These are phyloP conservation scores for Rhodamnia rubescens DNA, from an alignment of 345 rosid species.

Conservation along the genomic window DNA sequence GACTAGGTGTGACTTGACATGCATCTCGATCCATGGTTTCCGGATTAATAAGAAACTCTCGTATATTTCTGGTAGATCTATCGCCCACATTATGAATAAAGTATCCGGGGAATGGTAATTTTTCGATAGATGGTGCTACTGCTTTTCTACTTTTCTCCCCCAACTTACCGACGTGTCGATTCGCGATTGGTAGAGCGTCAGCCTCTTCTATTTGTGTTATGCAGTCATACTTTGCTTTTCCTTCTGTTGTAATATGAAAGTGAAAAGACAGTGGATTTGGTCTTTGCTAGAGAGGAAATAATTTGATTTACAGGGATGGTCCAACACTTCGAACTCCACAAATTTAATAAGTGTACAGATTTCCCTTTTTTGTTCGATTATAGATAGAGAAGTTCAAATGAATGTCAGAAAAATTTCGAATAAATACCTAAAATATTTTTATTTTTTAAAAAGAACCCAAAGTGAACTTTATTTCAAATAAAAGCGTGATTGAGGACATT, in stretches of 20 bases:
- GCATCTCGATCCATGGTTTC: neutral
- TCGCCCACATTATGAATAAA: too few relatives aligned
- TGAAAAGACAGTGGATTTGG: neutral
- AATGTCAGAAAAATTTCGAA: too few relatives aligned
- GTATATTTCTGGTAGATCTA: too few relatives aligned
- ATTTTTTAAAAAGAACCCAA: too few relatives aligned
- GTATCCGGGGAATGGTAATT: too few relatives aligned
- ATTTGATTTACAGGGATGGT: neutral
- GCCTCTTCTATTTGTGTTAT: neutral
- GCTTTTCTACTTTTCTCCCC: too few relatives aligned
- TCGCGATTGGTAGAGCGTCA: rapidly evolving
- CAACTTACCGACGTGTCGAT: neutral
- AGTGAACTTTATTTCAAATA: too few relatives aligned
- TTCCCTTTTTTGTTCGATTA: too few relatives aligned
- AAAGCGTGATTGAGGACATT: too few relatives aligned
- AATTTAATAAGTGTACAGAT: neutral
- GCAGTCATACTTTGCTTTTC: rapidly evolving
- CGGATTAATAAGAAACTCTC: neutral
- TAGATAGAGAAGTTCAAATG: neutral
- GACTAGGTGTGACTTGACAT: neutral
- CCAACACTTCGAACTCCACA: neutral
- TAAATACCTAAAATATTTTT: too few relatives aligned
- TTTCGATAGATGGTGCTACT: too few relatives aligned
- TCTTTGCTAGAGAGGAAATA: neutral
- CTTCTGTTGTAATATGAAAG: neutral